Conservation (phyloP, 257 asterid genomes). For the Anisodus tanguticus region DNA sequence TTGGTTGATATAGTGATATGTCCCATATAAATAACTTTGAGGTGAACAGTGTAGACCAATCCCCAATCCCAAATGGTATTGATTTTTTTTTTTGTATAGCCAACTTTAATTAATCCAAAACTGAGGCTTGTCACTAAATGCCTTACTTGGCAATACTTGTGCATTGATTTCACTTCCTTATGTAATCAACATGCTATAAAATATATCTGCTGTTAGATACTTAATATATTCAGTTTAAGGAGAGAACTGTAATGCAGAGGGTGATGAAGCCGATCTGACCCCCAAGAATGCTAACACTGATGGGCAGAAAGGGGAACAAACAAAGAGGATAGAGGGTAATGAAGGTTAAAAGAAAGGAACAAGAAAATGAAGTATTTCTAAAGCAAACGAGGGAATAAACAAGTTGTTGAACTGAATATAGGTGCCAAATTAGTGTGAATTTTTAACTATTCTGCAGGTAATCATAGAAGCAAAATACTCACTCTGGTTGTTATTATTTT, state of each 20-base stretch:
- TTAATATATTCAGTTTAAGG: neutral
- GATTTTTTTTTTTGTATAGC: neutral
- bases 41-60: neutral
- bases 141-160: neutral
- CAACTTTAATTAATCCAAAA: neutral
- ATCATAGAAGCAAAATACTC: neutral
- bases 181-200: neutral
- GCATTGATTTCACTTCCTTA: constrained; percentile 1
- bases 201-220: neutral
- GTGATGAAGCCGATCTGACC: constrained; percentile 14
- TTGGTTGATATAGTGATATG: neutral
- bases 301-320: constrained; percentile 16
- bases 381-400: neutral
- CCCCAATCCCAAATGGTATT: neutral
- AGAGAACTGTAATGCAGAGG: neutral
- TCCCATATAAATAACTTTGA: neutral
- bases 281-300: constrained; percentile 19
- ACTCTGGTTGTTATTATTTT: neutral
- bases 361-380: neutral
- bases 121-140: neutral
- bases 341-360: constrained; percentile 21
- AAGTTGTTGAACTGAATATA: neutral
- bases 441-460: neutral
- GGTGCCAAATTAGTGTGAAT: neutral
- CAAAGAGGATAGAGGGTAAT: constrained; percentile 6